A percentile compares a stretch with the other conserved stretches of the same genome.
phyloP scores from a whole-genome alignment of 2,329 filamentous ascomycete genomes.

The Mollisiaceae sp. region DNA sequence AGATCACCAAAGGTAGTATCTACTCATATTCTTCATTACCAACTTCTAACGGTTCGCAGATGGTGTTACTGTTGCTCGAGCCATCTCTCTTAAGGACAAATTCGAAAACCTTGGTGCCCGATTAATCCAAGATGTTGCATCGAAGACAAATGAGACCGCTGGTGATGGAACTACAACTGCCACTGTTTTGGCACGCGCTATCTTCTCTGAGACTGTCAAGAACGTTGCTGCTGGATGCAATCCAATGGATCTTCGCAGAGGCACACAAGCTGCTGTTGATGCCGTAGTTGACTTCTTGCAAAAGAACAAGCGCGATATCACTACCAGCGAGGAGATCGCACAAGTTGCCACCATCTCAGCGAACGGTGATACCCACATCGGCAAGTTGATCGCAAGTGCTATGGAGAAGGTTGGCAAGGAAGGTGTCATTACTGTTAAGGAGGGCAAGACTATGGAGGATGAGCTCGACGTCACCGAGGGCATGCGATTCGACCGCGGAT shows the following conservation, averaged over 20 bases:
- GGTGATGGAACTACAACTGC: constrained; percentile 99
- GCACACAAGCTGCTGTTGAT: constrained; percentile 95
- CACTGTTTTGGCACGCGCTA: constrained; percentile 94
- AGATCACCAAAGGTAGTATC: constrained; percentile 91
- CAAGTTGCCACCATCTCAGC: constrained; percentile 98
- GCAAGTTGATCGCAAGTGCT: constrained; percentile 92
- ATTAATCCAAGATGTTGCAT: constrained; percentile 95
- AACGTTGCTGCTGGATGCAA: constrained; percentile 99
- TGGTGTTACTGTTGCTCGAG: constrained; percentile 88
- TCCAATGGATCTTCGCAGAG: constrained; percentile 97
- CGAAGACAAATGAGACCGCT: constrained; percentile 98
- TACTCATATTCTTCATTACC: neutral
- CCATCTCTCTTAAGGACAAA: constrained; percentile 94
- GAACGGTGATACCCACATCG: constrained; percentile 95
- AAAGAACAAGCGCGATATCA: constrained; percentile 97
- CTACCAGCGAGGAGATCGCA: constrained; percentile 93
- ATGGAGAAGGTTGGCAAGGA: constrained; percentile 99
- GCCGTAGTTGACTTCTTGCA: constrained; percentile 93
- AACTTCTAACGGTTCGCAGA: constrained; percentile 54
- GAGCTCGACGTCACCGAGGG: constrained; percentile 99
- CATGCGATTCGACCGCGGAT: constrained; percentile 99
- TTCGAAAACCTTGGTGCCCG: constrained; percentile 99
- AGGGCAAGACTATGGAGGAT: constrained; percentile 97
- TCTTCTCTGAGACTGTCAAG: constrained; percentile 99
- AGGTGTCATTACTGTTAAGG: constrained; percentile 99